phyloP scores from a whole-genome alignment of 2,329 filamentous ascomycete genomes.

The Ophiostoma quercus region DNA sequence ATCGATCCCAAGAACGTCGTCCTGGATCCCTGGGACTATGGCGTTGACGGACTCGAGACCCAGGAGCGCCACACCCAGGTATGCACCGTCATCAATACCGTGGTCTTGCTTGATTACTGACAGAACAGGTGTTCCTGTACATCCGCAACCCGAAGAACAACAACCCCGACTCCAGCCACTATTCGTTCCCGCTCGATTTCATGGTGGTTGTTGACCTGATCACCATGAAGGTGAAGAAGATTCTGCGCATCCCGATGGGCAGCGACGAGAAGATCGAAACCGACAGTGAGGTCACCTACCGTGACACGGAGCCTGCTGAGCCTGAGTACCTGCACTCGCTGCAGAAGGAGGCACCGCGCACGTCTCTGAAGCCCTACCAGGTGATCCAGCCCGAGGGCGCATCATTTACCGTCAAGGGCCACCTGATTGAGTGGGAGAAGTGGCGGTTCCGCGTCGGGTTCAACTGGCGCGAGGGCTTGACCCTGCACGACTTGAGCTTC shows the following conservation, averaged over 20 bases:
- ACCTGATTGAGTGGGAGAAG: slow-evolving; percentile 56
- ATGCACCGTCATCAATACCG: not conserved
- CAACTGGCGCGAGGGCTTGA: slow-evolving; percentile 64
- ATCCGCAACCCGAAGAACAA: slow-evolving; percentile 56
- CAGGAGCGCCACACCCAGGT: slow-evolving; percentile 47
- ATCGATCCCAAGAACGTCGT: slow-evolving; percentile 54
- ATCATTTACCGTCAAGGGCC: slow-evolving; percentile 47
- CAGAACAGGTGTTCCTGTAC: slow-evolving; percentile 49
- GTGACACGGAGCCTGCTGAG: slow-evolving; percentile 38
- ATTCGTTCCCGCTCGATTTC: slow-evolving; percentile 49
- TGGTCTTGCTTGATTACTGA: not conserved
- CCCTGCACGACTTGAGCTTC: slow-evolving; percentile 31
- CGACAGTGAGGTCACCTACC: slow-evolving; percentile 27
- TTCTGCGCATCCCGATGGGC: slow-evolving; percentile 42
- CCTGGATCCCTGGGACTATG: slow-evolving; percentile 61
- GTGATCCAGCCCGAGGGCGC: slow-evolving; percentile 26
- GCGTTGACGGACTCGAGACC: slow-evolving; percentile 42
- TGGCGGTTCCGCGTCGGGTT: slow-evolving; percentile 67
- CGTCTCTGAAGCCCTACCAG: not conserved
- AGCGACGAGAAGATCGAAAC: slow-evolving; percentile 47
- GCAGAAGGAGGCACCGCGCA: slow-evolving; percentile 9
- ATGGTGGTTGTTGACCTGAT: slow-evolving; percentile 53
- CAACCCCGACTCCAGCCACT: slow-evolving; percentile 59
- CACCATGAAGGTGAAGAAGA: slow-evolving; percentile 39
- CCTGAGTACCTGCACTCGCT: slow-evolving; percentile 12